Conservation (phyloP, 2,329 filamentous ascomycete genomes). For the Peltaster fructicola region DNA sequence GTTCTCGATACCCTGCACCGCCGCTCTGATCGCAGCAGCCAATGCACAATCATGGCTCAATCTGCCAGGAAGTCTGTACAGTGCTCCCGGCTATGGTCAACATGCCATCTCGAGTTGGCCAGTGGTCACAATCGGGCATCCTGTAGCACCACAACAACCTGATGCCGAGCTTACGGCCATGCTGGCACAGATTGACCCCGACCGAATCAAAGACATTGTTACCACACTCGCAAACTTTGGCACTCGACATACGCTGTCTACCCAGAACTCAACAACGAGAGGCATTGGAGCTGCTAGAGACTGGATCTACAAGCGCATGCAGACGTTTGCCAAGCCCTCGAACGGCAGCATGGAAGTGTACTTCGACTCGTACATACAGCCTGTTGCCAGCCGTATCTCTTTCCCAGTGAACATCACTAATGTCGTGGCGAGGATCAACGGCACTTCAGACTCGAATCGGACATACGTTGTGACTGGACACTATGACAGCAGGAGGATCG, state of each 20-base stretch:
- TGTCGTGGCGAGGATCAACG: conserved; percentile 34
- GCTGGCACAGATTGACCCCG: conserved; percentile 22
- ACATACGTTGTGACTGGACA: conserved; percentile 39
- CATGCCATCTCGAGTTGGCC: conserved; percentile 28
- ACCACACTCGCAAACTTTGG: conserved; percentile 38
- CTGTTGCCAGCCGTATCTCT: conserved; percentile 27
- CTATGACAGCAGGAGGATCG: conserved; percentile 35
- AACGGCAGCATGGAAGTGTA: conserved; percentile 35
- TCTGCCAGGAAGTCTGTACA: conserved; percentile 12
- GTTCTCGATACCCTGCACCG: no score
- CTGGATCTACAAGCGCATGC: conserved; percentile 37
- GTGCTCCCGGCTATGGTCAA: conserved; percentile 9
- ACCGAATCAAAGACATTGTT: conserved; percentile 33
- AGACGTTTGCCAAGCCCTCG: conserved; percentile 28
- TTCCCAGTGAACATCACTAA: conserved; percentile 37
- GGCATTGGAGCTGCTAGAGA: conserved; percentile 41
- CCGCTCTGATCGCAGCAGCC: conserved; percentile 2
- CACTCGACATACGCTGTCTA: conserved; percentile 38
- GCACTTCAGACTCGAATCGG: conserved; percentile 29
- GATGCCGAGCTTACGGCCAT: conserved; percentile 23
- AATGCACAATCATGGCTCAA: conserved; percentile 9
- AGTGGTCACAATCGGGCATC: conserved; percentile 18
- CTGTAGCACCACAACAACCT: conserved; percentile 24
- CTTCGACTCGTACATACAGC: conserved; percentile 35
- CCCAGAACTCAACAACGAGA: conserved; percentile 31